A percentile compares a stretch with the other conserved stretches of the same genome.
phyloP scores from a whole-genome alignment of 2,329 filamentous ascomycete species.

The Juglanconis juglandina region DNA sequence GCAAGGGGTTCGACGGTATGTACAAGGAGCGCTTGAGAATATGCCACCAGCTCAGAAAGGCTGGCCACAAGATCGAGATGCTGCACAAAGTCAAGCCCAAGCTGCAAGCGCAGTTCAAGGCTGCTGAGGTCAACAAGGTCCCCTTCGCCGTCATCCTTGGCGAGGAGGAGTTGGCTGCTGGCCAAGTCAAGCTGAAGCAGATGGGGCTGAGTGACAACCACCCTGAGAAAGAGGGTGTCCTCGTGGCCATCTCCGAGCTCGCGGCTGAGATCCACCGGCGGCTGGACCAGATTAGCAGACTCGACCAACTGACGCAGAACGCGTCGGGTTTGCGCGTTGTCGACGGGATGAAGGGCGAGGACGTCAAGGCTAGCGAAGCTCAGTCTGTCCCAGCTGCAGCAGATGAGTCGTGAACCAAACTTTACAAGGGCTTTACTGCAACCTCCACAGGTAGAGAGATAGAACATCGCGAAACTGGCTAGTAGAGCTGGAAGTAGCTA shows the following conservation, averaged over 20 bases:
- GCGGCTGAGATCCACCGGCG: slow-evolving; percentile 54
- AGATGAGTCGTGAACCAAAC: background rate
- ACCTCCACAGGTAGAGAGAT: too few species aligned
- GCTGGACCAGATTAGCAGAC: slow-evolving; percentile 39
- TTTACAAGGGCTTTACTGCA: too few species aligned
- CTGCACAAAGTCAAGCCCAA: slow-evolving; percentile 88
- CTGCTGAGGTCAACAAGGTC: slow-evolving; percentile 73
- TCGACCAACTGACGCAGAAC: slow-evolving; percentile 40
- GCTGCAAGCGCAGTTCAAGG: slow-evolving; percentile 85
- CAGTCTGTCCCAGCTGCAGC: slow-evolving; percentile 1
- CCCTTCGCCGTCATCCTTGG: slow-evolving; percentile 88
- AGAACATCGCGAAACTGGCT: too few species aligned
- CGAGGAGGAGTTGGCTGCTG: slow-evolving; percentile 79
- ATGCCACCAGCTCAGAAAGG: slow-evolving; percentile 74
- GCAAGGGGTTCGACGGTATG: slow-evolving; percentile 77
- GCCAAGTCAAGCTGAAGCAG: slow-evolving; percentile 64
- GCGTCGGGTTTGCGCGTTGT: slow-evolving; percentile 46
- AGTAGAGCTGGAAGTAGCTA: too few species aligned
- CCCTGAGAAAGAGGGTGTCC: slow-evolving; percentile 83
- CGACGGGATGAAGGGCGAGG: slow-evolving; percentile 43
- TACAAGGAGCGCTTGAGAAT: slow-evolving; percentile 82
- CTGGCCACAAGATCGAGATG: slow-evolving; percentile 89
- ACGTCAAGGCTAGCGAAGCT: slow-evolving; percentile 26
- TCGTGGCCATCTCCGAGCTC: slow-evolving; percentile 64
- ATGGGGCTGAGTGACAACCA: slow-evolving; percentile 75